Evolutionary conservation across 345 rosid species (phyloP).

Genomic region (Microcos paniculata): DNA sequence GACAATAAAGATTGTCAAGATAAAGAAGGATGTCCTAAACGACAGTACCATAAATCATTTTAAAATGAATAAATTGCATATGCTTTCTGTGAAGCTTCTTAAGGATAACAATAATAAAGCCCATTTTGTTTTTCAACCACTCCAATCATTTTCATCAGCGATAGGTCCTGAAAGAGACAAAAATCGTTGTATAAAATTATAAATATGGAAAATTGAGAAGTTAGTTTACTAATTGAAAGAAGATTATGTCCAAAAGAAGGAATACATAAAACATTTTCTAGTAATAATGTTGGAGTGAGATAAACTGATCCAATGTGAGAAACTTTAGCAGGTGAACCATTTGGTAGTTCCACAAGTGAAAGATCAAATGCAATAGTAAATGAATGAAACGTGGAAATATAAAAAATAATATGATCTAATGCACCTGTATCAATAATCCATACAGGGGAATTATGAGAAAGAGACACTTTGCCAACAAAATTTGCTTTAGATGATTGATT

Average conservation of each 20-base stretch:
- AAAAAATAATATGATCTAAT: background rate
- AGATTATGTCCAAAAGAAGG: background rate
- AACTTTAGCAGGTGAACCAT: background rate
- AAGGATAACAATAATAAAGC: background rate
- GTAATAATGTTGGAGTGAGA: background rate
- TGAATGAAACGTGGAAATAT: background rate
- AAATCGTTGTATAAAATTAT: background rate
- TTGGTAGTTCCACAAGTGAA: background rate
- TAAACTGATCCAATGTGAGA: background rate
- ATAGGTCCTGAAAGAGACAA: background rate
- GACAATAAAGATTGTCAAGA: background rate
- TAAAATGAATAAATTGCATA: background rate
- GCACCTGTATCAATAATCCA: background rate
- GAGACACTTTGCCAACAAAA: background rate
- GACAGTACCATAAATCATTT: constrained; percentile 5
- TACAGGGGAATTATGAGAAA: background rate
- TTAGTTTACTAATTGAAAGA: background rate
- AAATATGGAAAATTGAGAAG: background rate
- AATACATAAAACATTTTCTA: too few relatives aligned
- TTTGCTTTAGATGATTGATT: background rate
- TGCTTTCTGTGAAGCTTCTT: background rate
- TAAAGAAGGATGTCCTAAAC: background rate
- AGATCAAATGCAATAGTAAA: background rate
- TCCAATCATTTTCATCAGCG: background rate
- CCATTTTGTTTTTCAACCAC: background rate